Evolutionary conservation across 2,329 filamentous ascomycete species (phyloP).

Genomic region (Aureobasidium mangrovei): DNA sequence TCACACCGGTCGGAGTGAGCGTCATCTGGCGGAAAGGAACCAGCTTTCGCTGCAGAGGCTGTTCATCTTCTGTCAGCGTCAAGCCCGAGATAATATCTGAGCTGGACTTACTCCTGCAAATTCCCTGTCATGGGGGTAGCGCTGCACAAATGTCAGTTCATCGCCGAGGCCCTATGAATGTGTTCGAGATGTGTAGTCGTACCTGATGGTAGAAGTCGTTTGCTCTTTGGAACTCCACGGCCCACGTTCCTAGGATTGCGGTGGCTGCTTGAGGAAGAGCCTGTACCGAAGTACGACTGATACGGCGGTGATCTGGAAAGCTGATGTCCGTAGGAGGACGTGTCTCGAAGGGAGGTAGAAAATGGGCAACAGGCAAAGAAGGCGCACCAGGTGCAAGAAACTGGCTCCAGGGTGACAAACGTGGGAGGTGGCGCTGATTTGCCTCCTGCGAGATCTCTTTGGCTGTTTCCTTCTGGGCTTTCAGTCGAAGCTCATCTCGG

Average conservation of each 20-base stretch:
- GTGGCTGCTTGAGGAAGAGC: background rate
- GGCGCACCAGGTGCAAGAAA: slow-evolving; percentile 1
- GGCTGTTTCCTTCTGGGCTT: background rate
- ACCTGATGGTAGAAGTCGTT: slow-evolving; percentile 1
- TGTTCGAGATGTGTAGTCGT: background rate
- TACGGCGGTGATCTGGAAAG: background rate
- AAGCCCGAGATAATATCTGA: background rate
- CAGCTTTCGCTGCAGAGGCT: background rate
- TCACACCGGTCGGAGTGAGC: background rate
- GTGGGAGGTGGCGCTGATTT: background rate
- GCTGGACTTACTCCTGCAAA: background rate
- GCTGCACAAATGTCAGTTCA: background rate
- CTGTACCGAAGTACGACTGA: background rate
- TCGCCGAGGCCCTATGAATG: background rate
- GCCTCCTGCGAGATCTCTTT: background rate
- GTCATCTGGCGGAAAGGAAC: background rate
- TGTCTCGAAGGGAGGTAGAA: background rate
- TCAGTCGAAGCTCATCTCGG: background rate
- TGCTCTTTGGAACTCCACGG: background rate
- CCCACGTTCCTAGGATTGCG: background rate
- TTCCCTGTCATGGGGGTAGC: background rate
- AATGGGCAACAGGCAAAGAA: background rate
- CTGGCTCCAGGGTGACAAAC: background rate
- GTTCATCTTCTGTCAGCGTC: background rate
- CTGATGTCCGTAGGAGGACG: background rate